phyloP scores from a whole-genome alignment of 2,329 filamentous ascomycete genomes.

The Arthrobotrys sinensis region DNA sequence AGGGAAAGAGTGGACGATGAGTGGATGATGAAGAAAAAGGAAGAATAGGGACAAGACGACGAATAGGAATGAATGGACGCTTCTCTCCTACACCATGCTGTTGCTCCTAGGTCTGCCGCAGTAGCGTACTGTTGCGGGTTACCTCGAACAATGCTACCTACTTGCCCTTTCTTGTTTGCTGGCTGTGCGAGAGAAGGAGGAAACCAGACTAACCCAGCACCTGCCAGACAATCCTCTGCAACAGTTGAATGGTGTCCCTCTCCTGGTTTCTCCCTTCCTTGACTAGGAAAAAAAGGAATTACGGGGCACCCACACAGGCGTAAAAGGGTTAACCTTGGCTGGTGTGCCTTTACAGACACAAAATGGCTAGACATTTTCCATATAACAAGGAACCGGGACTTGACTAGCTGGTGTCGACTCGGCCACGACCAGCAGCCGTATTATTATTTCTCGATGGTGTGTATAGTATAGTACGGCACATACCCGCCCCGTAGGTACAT shows the following conservation, averaged over 20 bases:
- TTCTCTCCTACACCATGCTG: slow-evolving; percentile 41
- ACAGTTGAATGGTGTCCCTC: slow-evolving; percentile 57
- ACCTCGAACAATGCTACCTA: slow-evolving; percentile 35
- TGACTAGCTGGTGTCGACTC: slow-evolving; percentile 51
- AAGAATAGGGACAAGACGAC: slow-evolving; percentile 59
- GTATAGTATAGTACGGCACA: slow-evolving; percentile 48
- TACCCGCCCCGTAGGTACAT: slow-evolving; percentile 46
- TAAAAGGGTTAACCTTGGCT: slow-evolving; percentile 49
- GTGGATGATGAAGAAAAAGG: slow-evolving; percentile 63
- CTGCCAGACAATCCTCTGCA: slow-evolving; percentile 59
- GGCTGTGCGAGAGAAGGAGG: slow-evolving; percentile 25
- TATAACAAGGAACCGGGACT: slow-evolving; percentile 57
- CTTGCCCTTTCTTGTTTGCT: slow-evolving; percentile 52
- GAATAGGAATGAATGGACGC: slow-evolving; percentile 61
- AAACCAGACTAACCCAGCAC: slow-evolving; percentile 46
- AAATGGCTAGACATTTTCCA: slow-evolving; percentile 54
- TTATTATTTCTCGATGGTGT: slow-evolving; percentile 52
- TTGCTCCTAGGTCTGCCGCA: slow-evolving; percentile 49
- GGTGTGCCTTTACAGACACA: slow-evolving; percentile 28
- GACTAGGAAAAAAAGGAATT: slow-evolving; percentile 54
- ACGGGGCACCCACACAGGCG: slow-evolving; percentile 50
- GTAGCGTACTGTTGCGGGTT: slow-evolving; percentile 55
- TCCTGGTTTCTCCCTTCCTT: slow-evolving; percentile 57
- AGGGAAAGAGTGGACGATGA: slow-evolving; percentile 61
- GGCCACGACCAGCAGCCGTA: slow-evolving; percentile 51